Evolutionary conservation across 371 early-diverging fungal genomes (phyloP).

Genomic region (Apophysomyces trapeziformis): DNA sequence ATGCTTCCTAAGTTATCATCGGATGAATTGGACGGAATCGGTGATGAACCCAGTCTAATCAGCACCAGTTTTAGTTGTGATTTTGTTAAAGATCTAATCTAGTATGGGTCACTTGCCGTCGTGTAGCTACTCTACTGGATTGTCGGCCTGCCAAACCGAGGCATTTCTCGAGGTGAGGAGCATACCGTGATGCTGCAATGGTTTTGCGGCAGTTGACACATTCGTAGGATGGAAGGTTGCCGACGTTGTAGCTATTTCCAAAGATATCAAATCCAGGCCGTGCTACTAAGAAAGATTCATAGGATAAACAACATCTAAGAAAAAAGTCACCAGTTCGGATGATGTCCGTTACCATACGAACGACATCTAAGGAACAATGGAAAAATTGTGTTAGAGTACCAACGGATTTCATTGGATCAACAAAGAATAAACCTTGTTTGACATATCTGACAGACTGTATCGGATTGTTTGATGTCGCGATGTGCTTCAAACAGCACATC

Average conservation of each 20-base stretch:
- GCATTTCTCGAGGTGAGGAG: slow-evolving; percentile 90
- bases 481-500: slow-evolving; percentile 73
- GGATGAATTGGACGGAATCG: slow-evolving; percentile 23
- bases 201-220: slow-evolving; percentile 80
- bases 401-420: not conserved
- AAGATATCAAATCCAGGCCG: slow-evolving; percentile 72
- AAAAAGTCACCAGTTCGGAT: not conserved
- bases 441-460: slow-evolving; percentile 69
- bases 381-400: not conserved
- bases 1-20: slow-evolving; percentile 28
- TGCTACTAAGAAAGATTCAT: slow-evolving; percentile 31
- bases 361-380: slow-evolving; percentile 21
- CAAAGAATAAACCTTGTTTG: slow-evolving; percentile 59
- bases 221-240: slow-evolving; percentile 65
- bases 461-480: slow-evolving; percentile 60
- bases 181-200: slow-evolving; percentile 83
- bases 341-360: slow-evolving; percentile 31
- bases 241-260: slow-evolving; percentile 65
- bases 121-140: slow-evolving; percentile 65
- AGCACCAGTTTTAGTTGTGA: not conserved
- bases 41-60: slow-evolving; percentile 20
- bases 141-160: slow-evolving; percentile 80
- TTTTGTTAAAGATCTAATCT: not conserved
- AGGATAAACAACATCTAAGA: slow-evolving; percentile 1
- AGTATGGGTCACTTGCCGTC: slow-evolving; percentile 41